A percentile compares a stretch with the other conserved stretches of the same genome.
Evolutionary conservation across 2,329 filamentous ascomycete genomes (phyloP).

Genomic region (Neobulgaria alba): DNA sequence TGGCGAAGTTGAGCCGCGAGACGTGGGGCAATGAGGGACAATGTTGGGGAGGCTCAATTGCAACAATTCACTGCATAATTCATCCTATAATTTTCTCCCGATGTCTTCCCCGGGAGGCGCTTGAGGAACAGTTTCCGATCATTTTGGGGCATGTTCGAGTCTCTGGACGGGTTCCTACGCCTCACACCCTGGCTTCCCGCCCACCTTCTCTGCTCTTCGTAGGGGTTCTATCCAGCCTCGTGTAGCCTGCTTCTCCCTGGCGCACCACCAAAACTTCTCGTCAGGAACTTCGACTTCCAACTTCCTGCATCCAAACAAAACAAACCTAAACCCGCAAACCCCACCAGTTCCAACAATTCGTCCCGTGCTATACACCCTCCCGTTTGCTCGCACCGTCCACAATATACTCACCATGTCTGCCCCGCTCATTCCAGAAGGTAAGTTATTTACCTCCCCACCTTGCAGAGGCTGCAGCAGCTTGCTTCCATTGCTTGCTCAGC

Average conservation of each 20-base stretch:
- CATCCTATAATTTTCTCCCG: too few relatives aligned
- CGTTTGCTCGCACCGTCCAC: too few relatives aligned
- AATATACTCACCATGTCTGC: not conserved
- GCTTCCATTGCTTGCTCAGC: not conserved
- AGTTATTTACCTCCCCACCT: not conserved
- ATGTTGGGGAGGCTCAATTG: too few relatives aligned
- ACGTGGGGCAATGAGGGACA: not conserved
- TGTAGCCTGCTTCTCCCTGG: not conserved
- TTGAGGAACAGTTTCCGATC: not conserved
- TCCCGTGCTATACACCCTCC: too few relatives aligned
- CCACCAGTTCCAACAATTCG: too few relatives aligned
- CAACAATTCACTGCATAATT: too few relatives aligned
- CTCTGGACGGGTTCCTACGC: not conserved
- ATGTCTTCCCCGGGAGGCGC: too few relatives aligned
- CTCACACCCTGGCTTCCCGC: not conserved
- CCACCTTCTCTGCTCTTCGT: not conserved
- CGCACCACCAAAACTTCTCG: not conserved
- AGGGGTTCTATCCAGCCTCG: not conserved
- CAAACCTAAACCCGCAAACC: too few relatives aligned
- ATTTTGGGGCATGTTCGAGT: not conserved
- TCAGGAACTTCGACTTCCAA: not conserved
- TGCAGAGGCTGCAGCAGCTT: not conserved
- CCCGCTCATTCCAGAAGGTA: not conserved
- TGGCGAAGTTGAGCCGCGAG: not conserved
- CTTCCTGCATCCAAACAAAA: not conserved